A percentile compares a stretch with the other conserved stretches of the same genome.
phyloP scores from a whole-genome alignment of 345 rosid genomes.

The Laguncularia racemosa region DNA sequence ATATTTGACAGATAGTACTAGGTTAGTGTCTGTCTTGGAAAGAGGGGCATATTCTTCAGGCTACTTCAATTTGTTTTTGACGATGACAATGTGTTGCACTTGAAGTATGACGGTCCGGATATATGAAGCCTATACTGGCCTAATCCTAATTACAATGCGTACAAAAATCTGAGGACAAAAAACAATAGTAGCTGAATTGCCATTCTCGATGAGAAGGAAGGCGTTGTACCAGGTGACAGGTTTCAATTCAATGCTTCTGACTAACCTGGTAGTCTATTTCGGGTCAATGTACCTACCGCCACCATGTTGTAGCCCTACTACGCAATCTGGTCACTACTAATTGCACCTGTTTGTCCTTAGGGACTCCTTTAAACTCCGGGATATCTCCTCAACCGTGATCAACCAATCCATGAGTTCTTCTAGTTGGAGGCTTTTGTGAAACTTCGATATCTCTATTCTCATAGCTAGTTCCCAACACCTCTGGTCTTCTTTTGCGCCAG shows the following conservation, averaged over 20 bases:
- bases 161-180: conserved; percentile 14
- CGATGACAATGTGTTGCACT: conserved; percentile 26
- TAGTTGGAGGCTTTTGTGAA: too few relatives aligned
- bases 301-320: too few relatives aligned
- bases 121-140: conserved; percentile 43
- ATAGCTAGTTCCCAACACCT: too few relatives aligned
- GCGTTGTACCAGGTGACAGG: conserved; percentile 23
- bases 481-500: too few relatives aligned
- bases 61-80: conserved; percentile 18
- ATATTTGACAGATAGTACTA: conserved; percentile 15
- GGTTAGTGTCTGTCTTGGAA: conserved; percentile 20
- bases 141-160: neutral
- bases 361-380: too few relatives aligned
- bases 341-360: too few relatives aligned
- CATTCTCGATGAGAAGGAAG: conserved; percentile 25
- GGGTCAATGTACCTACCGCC: too few relatives aligned
- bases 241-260: conserved; percentile 29
- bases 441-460: too few relatives aligned
- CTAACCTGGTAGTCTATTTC: too few relatives aligned
- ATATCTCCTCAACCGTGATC: too few relatives aligned
- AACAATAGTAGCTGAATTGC: conserved; percentile 30
- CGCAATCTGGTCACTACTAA: too few relatives aligned
- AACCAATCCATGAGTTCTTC: too few relatives aligned
- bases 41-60: conserved; percentile 20
- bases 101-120: conserved; percentile 38